Evolutionary conservation across 768 basidiomycete species (phyloP), one percentile per base, ranked within the genome.

Genomic region (Naematelia encephala): DNA sequence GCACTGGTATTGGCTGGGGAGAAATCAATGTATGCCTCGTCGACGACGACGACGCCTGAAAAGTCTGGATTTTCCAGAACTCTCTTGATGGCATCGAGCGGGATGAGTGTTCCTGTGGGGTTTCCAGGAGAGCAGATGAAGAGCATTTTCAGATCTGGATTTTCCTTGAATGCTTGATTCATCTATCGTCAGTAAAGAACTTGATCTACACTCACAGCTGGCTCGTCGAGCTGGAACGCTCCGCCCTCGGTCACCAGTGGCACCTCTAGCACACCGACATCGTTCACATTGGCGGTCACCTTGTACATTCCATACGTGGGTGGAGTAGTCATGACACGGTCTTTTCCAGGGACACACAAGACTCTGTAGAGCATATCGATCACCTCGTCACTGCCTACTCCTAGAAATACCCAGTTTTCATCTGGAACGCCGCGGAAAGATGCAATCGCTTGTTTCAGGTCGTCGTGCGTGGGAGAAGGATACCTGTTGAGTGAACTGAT

Each of bases 281-380:
- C 96, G 73, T 99, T 99, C 47, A 97, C 86, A 70, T 96, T 88
- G 10, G 94, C 96, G 59, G 88, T 91, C 0, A 98, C 94, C 12
- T 82, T 76, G 78, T 98, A 97, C 94, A 98, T 99, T 16, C 94
- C 96, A 74, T 98, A 98, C 12, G 96, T 97, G 3, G 96, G 96
- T 0, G 94, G 94, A 1, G 89, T 90, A 30, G 84, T 87, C 72
- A 98, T 77, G 29, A 96, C 87, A 73, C 86, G 88, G 67, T 98
- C 94, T 54, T 78, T 82, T 0, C 78, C 82, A 0, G 96, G 96
- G 1, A 78, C 79, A 66, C 93, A 92, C 62, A 89, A 87, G 28
- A 98, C 85, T 16, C 96, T 85, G 80, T 94, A 92, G 49, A 98
- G 81, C 55, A 98, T 80, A 73, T 99, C 96, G 66, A 98, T 92